phyloP scores from a whole-genome alignment of 495 filamentous ascomycete species.

The Hyaloscypha variabilis region DNA sequence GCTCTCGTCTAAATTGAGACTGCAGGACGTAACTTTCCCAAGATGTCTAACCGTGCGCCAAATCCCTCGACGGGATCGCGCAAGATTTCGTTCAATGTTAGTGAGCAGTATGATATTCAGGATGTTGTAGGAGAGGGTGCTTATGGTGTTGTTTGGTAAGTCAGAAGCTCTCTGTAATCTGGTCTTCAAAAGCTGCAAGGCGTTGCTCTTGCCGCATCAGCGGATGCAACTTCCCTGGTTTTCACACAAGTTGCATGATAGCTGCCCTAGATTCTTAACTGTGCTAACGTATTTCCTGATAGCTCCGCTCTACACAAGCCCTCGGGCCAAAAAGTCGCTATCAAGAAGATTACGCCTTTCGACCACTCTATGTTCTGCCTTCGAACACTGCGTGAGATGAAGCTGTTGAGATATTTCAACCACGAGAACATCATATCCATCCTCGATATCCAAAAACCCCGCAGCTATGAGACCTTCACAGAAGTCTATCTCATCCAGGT shows the following conservation, averaged over 20 bases:
- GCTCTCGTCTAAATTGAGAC: background rate
- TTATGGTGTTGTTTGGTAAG: constrained; percentile 98
- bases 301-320: constrained; percentile 99
- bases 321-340: constrained; percentile 97
- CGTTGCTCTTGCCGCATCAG: background rate
- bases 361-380: constrained; percentile 99
- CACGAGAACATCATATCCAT: constrained; percentile 99
- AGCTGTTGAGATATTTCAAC: constrained; percentile 98
- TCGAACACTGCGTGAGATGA: constrained; percentile 98
- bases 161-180: background rate
- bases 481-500: constrained; percentile 99
- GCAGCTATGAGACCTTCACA: constrained; percentile 93
- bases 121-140: constrained; percentile 99
- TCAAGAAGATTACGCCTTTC: constrained; percentile 99
- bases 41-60: constrained; percentile 38
- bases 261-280: constrained; percentile 4
- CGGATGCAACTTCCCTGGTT: background rate
- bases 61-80: constrained; percentile 63
- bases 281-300: constrained; percentile 9
- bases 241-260: constrained; percentile 4
- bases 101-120: constrained; percentile 98
- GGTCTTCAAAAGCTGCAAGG: background rate
- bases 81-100: constrained; percentile 99
- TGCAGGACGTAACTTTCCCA: background rate
- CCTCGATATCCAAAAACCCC: constrained; percentile 96